phyloP scores from a whole-genome alignment of 2,329 filamentous ascomycete species.

The Aureobasidium sp. region DNA sequence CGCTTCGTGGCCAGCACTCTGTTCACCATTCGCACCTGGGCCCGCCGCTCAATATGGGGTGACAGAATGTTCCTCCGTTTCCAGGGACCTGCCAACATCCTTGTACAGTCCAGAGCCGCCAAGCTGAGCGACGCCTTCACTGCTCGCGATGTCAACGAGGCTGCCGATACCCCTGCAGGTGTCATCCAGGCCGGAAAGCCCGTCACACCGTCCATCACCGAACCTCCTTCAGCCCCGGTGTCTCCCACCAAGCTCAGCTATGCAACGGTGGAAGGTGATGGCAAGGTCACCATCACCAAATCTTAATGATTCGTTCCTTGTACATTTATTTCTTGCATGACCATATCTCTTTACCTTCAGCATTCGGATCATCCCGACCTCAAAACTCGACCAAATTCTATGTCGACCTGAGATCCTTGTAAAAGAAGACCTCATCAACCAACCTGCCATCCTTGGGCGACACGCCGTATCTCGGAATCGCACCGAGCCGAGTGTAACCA shows the following conservation, averaged over 20 bases:
- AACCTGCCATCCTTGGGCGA: conserved; percentile 42
- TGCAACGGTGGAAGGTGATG: conserved; percentile 27
- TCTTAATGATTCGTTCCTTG: neutral
- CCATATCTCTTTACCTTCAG: neutral
- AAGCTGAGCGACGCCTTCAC: conserved; percentile 72
- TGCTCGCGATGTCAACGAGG: conserved; percentile 76
- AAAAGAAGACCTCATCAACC: conserved; percentile 51
- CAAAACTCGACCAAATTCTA: neutral
- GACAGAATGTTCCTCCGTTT: conserved; percentile 90
- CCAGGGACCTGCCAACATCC: conserved; percentile 73
- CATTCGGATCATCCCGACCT: neutral
- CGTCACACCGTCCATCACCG: conserved; percentile 31
- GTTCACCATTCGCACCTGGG: conserved; percentile 66
- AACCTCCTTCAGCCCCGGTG: conserved; percentile 21
- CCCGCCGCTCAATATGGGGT: conserved; percentile 81
- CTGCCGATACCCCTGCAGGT: conserved; percentile 75
- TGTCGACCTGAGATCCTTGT: conserved; percentile 44
- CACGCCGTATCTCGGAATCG: conserved; percentile 48
- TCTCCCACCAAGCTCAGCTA: conserved; percentile 28
- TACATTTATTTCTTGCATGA: conserved; percentile 11
- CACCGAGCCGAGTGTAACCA: conserved; percentile 51
- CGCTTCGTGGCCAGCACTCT: conserved; percentile 58
- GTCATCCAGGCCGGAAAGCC: conserved; percentile 46
- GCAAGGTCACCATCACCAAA: conserved; percentile 29
- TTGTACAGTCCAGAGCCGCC: conserved; percentile 81